Evolutionary conservation across 208 protist genomes (phyloP).

Genomic region (Blastocrithidia nonstop): DNA sequence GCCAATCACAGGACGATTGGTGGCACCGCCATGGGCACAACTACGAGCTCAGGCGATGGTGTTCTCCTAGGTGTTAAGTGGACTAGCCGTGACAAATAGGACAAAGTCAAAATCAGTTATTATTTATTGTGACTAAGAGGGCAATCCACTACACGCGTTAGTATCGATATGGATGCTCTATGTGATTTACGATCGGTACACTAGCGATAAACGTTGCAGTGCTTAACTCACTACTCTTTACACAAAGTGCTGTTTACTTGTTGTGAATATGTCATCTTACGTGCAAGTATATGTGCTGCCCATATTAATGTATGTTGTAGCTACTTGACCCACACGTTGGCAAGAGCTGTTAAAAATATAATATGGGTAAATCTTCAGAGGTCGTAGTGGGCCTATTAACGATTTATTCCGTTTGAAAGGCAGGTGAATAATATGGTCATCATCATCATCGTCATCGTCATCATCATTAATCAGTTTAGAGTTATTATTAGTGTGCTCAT

Average conservation of each 20-base stretch:
- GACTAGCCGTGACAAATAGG: slow-evolving; percentile 35
- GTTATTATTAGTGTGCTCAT: neutral
- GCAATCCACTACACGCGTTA: neutral
- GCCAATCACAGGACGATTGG: slow-evolving; percentile 20
- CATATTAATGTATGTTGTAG: slow-evolving; percentile 2
- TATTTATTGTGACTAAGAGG: slow-evolving; percentile 13
- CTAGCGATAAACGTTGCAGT: slow-evolving; percentile 21
- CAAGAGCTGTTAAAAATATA: slow-evolving; percentile 15
- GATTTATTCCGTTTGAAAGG: slow-evolving; percentile 11
- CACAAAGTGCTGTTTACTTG: slow-evolving; percentile 9
- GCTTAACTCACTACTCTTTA: slow-evolving; percentile 10
- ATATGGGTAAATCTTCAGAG: slow-evolving; percentile 17
- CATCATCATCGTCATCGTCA: slow-evolving; percentile 16
- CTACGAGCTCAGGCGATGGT: slow-evolving; percentile 23
- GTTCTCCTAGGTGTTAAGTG: neutral
- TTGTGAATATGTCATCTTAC: slow-evolving; percentile 14
- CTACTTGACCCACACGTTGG: slow-evolving; percentile 4
- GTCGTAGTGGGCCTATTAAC: slow-evolving; percentile 20
- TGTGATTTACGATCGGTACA: slow-evolving; percentile 16
- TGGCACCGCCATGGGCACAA: slow-evolving; percentile 7
- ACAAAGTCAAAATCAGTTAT: slow-evolving; percentile 25
- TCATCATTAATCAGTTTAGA: slow-evolving; percentile 3
- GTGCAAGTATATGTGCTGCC: slow-evolving; percentile 8
- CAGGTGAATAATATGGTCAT: slow-evolving; percentile 12
- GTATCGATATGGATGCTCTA: slow-evolving; percentile 6